Conservation (phyloP, 2,329 filamentous ascomycete species). For the Calonectria henricotiae region DNA sequence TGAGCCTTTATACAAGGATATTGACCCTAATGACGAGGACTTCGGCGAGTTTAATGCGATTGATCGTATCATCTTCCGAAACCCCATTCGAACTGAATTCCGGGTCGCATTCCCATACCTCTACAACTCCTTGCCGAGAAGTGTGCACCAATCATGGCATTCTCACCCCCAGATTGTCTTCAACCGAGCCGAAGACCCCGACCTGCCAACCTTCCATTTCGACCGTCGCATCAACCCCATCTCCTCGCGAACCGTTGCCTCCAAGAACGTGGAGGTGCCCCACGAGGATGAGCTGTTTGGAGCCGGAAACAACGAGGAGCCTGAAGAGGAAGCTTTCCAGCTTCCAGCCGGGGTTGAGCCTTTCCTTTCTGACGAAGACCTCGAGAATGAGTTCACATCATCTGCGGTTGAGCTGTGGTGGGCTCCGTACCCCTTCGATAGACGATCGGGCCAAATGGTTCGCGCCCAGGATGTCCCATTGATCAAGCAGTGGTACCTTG, state of each 20-base stretch:
- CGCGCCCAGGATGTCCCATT: conserved; percentile 96
- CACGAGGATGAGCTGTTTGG: conserved; percentile 97
- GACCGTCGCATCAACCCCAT: conserved; percentile 99
- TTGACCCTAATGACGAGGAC: conserved; percentile 98
- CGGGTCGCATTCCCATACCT: conserved; percentile 94
- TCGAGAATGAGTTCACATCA: conserved; percentile 91
- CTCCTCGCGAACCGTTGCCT: conserved; percentile 92
- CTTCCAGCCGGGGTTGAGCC: conserved; percentile 86
- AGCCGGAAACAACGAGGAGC: conserved; percentile 79
- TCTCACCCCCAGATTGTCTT: conserved; percentile 95
- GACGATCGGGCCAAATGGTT: conserved; percentile 95
- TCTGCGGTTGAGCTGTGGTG: conserved; percentile 97
- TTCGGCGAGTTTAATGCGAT: conserved; percentile 99
- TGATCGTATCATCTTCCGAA: conserved; percentile 98
- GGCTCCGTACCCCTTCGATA: conserved; percentile 97
- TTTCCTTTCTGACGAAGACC: conserved; percentile 90
- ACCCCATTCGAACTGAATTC: conserved; percentile 95
- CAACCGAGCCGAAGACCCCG: conserved; percentile 87
- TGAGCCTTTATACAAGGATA: conserved; percentile 97
- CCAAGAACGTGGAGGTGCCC: conserved; percentile 92
- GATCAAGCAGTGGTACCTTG: conserved; percentile 98
- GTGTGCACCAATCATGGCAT: conserved; percentile 94
- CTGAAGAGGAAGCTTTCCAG: conserved; percentile 87
- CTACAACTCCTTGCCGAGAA: conserved; percentile 96
- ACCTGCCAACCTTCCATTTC: conserved; percentile 96